Base-by-base conservation (phyloP, 1,284 basidiomycete genomes). In the Porodaedalea pini region DNA sequence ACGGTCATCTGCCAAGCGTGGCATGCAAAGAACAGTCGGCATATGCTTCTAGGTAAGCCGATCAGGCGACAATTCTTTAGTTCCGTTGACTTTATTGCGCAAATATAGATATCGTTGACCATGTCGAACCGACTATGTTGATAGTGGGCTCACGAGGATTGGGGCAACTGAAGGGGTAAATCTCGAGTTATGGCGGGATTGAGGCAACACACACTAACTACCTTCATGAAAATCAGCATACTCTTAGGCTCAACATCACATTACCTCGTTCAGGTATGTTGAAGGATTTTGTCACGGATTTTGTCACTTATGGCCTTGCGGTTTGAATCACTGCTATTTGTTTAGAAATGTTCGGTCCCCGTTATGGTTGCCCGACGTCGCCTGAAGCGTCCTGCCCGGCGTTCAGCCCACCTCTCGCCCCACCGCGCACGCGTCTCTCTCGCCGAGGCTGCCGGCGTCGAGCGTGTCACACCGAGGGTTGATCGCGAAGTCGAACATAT, bases 211-310 rank as follows among this genome's bases (percentile, higher is more conserved):
- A 52, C 37, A 23, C 49, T 40, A 43, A 19, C 32, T 57, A 21
- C 13, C 8, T 29, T 47, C n/a, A 47, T 27, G 6, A 11, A 3
- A 27, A 11, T 13, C 66, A 94, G 94, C 23, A 96, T 98, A 66
- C 78, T 98, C 4, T 86, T 98, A 36, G 95, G 95, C n/a, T 96
- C 93, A 2, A 98, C 94, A 0, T 96, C 92, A 2, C 93, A 98
- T 71, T 99, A 99, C 70, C 85, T 98, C 50, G 93, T 98, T 43
- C 94, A 90, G 76, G 84, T 83, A 61, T 60, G 71, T 61, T 56
- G n/a, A n/a, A n/a, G 49, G 25, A 54, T 45, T 39, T n/a, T 4
- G 23, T 23, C 34, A 44, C 56, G 49, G 25, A 54, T 45, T 39
- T n/a, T 4, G 23, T 23, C 34, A 44, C 11, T 32, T 41, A 51